These are phyloP conservation scores for Excoecaria agallocha DNA, from an alignment of 345 rosid genomes.

Conservation along the genomic window DNA sequence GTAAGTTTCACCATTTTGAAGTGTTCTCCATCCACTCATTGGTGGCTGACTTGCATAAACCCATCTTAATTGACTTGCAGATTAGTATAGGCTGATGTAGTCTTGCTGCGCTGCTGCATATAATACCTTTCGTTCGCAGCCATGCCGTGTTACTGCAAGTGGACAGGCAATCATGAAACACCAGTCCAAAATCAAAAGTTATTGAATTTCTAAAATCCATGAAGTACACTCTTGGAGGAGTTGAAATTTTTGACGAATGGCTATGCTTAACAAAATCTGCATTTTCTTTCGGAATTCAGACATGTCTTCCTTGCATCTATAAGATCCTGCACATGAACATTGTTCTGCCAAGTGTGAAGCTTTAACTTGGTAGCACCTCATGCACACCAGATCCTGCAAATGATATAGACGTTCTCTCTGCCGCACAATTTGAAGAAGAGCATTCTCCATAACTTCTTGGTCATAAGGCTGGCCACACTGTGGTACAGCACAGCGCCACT, in stretches of 20 bases:
- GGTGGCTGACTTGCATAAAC: not conserved
- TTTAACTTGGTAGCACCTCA: slow-evolving; percentile 85
- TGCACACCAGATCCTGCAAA: slow-evolving; percentile 80
- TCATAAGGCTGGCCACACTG: slow-evolving; percentile 87
- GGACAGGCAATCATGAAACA: not conserved
- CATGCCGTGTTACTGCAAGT: not conserved
- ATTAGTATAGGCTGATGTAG: not conserved
- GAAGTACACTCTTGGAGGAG: slow-evolving; percentile 60
- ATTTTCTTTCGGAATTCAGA: slow-evolving; percentile 59
- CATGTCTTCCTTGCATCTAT: slow-evolving; percentile 64
- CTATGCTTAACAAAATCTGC: slow-evolving; percentile 67
- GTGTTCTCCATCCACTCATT: not conserved
- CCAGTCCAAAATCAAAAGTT: not conserved
- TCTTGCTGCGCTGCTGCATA: not conserved
- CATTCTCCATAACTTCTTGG: slow-evolving; percentile 71
- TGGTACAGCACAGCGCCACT: slow-evolving; percentile 72
- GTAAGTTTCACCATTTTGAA: too few species aligned
- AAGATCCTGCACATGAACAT: slow-evolving; percentile 81
- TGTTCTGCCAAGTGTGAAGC: slow-evolving; percentile 80
- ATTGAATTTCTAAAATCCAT: slow-evolving; percentile 51
- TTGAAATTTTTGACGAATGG: slow-evolving; percentile 56
- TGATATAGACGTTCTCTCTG: slow-evolving; percentile 81
- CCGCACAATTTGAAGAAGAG: slow-evolving; percentile 78
- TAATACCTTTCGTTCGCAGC: not conserved
- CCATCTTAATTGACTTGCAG: too few species aligned